A percentile compares a stretch with the other conserved stretches of the same genome.
Conservation (phyloP, 2,329 filamentous ascomycete genomes). For the Thielaviopsis euricoi region DNA sequence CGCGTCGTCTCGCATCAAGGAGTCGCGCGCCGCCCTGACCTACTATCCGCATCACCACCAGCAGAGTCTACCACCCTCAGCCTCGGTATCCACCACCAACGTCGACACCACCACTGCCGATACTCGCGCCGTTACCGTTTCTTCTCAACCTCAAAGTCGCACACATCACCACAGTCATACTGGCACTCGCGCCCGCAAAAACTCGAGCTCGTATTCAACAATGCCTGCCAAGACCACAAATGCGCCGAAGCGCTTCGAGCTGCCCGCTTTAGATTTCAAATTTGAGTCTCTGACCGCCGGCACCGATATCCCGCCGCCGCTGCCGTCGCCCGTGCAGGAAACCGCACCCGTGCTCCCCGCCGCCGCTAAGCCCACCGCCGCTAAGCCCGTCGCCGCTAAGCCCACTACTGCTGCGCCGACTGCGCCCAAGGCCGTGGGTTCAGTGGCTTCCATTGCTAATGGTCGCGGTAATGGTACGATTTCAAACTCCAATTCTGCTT, state of each 20-base stretch:
- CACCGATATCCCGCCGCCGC: conserved; percentile 42
- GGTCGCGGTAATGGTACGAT: conserved; percentile 24
- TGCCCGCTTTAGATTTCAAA: conserved; percentile 41
- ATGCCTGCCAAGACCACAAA: conserved; percentile 7
- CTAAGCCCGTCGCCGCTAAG: conserved; percentile 11
- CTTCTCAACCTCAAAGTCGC: background rate
- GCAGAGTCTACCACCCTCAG: background rate
- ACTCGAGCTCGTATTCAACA: background rate
- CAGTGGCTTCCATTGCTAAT: conserved; percentile 10
- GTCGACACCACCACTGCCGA: background rate
- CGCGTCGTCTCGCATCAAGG: conserved; percentile 7
- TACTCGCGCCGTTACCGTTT: background rate
- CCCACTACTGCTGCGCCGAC: background rate
- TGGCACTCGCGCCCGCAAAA: too few species aligned
- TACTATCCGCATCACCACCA: conserved; percentile 3
- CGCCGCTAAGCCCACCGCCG: conserved; percentile 13
- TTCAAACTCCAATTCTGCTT: background rate
- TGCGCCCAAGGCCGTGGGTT: conserved; percentile 11
- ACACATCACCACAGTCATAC: background rate
- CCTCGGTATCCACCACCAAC: background rate
- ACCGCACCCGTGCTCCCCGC: conserved; percentile 26
- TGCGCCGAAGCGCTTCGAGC: conserved; percentile 27
- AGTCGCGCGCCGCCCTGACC: conserved; percentile 8
- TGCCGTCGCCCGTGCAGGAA: conserved; percentile 34
- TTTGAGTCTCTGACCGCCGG: conserved; percentile 44